phyloP scores from a whole-genome alignment of 139 green algal genomes.

The Tetradesmus lagerheimii region DNA sequence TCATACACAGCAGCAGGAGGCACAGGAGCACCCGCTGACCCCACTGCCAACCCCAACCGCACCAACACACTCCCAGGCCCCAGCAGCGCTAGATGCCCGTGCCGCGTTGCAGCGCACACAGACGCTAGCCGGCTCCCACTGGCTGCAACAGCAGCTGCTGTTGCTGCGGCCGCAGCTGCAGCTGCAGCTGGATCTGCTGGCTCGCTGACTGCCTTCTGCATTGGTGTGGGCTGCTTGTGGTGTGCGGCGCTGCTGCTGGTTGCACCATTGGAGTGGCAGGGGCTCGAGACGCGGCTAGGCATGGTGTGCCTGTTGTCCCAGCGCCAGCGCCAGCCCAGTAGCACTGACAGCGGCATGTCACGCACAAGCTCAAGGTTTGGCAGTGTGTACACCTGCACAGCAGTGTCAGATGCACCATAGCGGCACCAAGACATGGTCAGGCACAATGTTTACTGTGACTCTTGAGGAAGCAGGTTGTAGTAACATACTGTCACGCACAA shows the following conservation, averaged over 20 bases:
- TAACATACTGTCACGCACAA: too few relatives aligned
- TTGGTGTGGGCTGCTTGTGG: not conserved
- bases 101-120: conserved; percentile 35
- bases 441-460: too few relatives aligned
- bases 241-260: not conserved
- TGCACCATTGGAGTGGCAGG: not conserved
- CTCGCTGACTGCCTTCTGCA: not conserved
- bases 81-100: conserved; percentile 53
- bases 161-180: conserved; percentile 6
- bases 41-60: conserved; percentile 40
- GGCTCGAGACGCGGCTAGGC: not conserved
- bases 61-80: conserved; percentile 53
- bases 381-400: conserved; percentile 58
- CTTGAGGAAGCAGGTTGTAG: too few relatives aligned
- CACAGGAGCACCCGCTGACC: not conserved
- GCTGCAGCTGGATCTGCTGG: not conserved
- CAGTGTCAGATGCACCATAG: not conserved
- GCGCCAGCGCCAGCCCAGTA: conserved; percentile 27
- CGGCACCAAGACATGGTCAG: not conserved
- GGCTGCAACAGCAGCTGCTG: conserved; percentile 21
- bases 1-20: conserved; percentile 51
- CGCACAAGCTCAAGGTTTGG: conserved; percentile 55
- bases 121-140: not conserved
- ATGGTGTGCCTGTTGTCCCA: conserved; percentile 47
- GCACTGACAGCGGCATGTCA: conserved; percentile 40